Base-by-base conservation (phyloP, 371 early-diverging fungal species). In the Parasitella parasitica region DNA sequence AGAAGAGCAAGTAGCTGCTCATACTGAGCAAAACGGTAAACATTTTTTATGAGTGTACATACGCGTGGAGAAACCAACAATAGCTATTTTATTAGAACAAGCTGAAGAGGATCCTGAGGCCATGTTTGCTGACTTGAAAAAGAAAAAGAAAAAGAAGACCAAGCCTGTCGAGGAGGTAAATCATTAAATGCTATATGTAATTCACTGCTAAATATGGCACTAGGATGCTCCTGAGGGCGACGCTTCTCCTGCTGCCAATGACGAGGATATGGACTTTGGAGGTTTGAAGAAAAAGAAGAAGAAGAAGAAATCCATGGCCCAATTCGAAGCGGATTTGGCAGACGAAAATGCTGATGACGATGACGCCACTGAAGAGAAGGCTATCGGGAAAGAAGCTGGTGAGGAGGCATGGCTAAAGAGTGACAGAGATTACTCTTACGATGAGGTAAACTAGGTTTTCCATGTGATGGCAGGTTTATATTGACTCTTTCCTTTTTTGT, bases 391-490 rank as follows among this genome's bases (percentile, higher is more conserved):
- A 24, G 75, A 73, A 59, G 70, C 73, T 6, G 83, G 75, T 27
- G 89, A 86, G 62, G 97, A 95, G 61, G 71, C 90, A 35, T 96
- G 97, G 97, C 70, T 90, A 16, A 92, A 89, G 60, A 84, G 92
- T 55, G 92, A 91, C 76, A 88, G 98, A 46, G 98, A 98, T 79
- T 98, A 98, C 78, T 89, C 93, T 20, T 98, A 96, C 72, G 77
- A 86, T 18, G 97, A 97, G 81, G 91, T 89, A 80, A 63, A 64
- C 22, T 36, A 15, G 24, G 24, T 24, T 12, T 28, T 28, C 11
- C 22, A 4, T 16, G 30, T 11, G 2, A 16, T 1, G 3, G 13
- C 8, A 28, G 2, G 15, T n/a, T 15, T n/a, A 7, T 48, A 20
- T 13, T 13, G 46, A 32, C 11, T 32, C 3, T 32, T 32, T 32